Evolutionary conservation across 257 asterid genomes (phyloP).

Genomic region (Solanum habrochaites): DNA sequence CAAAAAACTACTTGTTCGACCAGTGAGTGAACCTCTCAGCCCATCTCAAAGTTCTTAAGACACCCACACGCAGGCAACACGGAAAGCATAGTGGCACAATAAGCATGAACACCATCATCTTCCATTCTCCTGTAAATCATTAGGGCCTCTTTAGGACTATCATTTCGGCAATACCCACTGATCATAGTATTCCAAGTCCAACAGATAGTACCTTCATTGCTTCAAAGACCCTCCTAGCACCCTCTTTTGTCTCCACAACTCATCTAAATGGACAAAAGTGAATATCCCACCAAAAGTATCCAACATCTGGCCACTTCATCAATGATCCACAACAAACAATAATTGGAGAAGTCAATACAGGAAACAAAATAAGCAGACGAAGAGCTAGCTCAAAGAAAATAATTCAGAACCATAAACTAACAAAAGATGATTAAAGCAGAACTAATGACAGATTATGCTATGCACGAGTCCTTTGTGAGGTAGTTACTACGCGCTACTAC

Average conservation of each 20-base stretch:
- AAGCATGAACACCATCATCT: slow-evolving; percentile 39
- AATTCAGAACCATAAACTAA: too few relatives aligned
- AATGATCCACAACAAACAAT: too few relatives aligned
- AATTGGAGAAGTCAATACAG: too few relatives aligned
- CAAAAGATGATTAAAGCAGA: too few relatives aligned
- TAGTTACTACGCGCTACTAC: slow-evolving; percentile 15
- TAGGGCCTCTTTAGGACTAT: slow-evolving; percentile 44
- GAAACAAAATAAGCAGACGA: too few relatives aligned
- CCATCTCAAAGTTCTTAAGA: slow-evolving; percentile 43
- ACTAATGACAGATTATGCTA: too few relatives aligned
- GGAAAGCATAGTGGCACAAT: slow-evolving; percentile 65
- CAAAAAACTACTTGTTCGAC: slow-evolving; percentile 31
- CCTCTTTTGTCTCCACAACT: slow-evolving; percentile 47
- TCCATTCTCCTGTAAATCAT: slow-evolving; percentile 40
- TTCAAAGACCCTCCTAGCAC: slow-evolving; percentile 52
- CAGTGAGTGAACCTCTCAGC: slow-evolving; percentile 51
- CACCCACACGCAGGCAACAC: slow-evolving; percentile 77
- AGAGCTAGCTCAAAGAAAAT: too few relatives aligned
- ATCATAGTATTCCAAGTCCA: slow-evolving; percentile 94
- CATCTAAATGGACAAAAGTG: slow-evolving; percentile 81
- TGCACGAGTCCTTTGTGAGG: slow-evolving; percentile 18
- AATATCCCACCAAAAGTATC: slow-evolving; percentile 58
- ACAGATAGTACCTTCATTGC: slow-evolving; percentile 35
- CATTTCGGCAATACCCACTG: slow-evolving; percentile 58
- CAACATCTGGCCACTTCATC: slow-evolving; percentile 25